A percentile compares a stretch with the other conserved stretches of the same genome.
phyloP scores from a whole-genome alignment of 2,329 filamentous ascomycete genomes.

The Venturia oleaginea region DNA sequence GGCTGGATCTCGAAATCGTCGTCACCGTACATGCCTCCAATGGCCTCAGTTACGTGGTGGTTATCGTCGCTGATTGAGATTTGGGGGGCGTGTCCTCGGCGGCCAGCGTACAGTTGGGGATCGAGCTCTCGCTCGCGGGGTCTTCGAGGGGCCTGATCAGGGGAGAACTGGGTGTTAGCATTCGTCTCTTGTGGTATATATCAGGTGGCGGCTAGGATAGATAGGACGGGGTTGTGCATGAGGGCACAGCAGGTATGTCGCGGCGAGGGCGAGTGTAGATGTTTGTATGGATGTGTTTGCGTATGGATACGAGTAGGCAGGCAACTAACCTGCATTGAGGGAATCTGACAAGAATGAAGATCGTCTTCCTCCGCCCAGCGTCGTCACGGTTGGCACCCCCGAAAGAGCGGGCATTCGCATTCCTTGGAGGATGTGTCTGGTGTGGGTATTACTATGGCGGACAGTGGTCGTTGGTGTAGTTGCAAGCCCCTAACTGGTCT shows the following conservation, averaged over 20 bases:
- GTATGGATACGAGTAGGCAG: not conserved
- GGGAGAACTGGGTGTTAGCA: slow-evolving; percentile 1
- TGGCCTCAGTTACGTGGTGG: slow-evolving; percentile 91
- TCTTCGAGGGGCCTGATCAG: slow-evolving; percentile 26
- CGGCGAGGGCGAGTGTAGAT: not conserved
- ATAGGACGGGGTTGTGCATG: slow-evolving; percentile 1
- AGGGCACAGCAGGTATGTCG: not conserved
- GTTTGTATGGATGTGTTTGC: not conserved
- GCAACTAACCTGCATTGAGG: slow-evolving; percentile 3
- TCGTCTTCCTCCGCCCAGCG: not conserved
- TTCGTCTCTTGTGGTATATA: not conserved
- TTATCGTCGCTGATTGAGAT: slow-evolving; percentile 75
- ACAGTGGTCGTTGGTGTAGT: not conserved
- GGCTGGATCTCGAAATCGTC: slow-evolving; percentile 42
- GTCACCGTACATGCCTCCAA: slow-evolving; percentile 82
- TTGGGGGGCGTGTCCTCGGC: slow-evolving; percentile 50
- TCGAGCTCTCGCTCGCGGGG: slow-evolving; percentile 36
- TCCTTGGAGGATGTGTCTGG: not conserved
- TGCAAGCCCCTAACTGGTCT: not conserved
- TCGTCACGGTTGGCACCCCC: not conserved
- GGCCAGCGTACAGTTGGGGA: slow-evolving; percentile 37
- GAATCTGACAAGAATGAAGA: slow-evolving; percentile 6
- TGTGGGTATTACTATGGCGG: not conserved
- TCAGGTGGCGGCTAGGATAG: not conserved
- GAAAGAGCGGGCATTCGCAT: not conserved